Conservation (phyloP, 345 rosid genomes). For the Diplotaxis tenuifolia region DNA sequence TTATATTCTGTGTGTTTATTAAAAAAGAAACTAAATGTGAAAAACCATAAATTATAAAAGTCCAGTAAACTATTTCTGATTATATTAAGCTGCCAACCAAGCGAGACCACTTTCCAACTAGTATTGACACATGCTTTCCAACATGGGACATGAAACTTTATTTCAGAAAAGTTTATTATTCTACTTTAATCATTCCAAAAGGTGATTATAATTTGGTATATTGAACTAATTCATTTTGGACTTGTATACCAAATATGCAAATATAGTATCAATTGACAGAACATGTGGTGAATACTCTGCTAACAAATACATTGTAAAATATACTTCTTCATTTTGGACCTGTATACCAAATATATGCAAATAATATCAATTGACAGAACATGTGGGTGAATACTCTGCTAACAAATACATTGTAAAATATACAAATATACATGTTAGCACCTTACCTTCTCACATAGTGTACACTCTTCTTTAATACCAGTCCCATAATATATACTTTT, state of each 20-base stretch:
- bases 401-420: too few species aligned
- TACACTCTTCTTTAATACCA: too few species aligned
- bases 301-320: too few species aligned
- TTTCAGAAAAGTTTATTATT: conserved; percentile 16
- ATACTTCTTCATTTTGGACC: too few species aligned
- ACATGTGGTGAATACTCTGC: too few species aligned
- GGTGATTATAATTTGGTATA: conserved; percentile 20
- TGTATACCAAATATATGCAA: too few species aligned
- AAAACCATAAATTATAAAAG: background rate
- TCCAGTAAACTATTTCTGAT: conserved; percentile 3
- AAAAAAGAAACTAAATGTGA: conserved; percentile 3
- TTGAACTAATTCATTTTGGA: conserved; percentile 5
- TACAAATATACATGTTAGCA: too few species aligned
- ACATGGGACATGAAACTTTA: conserved; percentile 34
- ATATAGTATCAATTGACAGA: background rate
- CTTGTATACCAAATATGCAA: background rate
- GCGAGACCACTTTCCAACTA: conserved; percentile 38
- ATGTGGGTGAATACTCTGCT: too few species aligned
- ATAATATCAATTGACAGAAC: too few species aligned
- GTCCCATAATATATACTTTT: too few species aligned
- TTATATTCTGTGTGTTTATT: background rate
- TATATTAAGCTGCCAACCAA: conserved; percentile 39
- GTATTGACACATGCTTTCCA: conserved; percentile 34
- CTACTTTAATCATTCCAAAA: conserved; percentile 24
- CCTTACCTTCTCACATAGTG: too few species aligned